Base-by-base conservation (phyloP, 257 asterid species). In the Scutellaria barbata region DNA sequence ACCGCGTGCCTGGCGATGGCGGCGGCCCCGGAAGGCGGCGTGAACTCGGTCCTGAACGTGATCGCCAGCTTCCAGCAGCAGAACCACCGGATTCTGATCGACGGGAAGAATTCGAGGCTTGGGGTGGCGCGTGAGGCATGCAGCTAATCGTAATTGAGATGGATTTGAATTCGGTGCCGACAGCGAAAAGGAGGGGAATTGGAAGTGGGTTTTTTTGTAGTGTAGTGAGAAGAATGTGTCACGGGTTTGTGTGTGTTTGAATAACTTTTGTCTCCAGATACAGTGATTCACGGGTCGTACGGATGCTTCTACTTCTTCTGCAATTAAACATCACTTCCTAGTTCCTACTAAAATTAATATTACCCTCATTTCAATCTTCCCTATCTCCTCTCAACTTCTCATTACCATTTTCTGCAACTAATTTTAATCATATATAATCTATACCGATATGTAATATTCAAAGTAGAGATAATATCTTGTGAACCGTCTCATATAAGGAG, bases 1-100 rank as follows among this genome's bases (percentile, higher is more conserved):
- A 84, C 84, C 62, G 68, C 89, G 11, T 88, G 95, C 83, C 80
- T 88, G 39, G 95, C 95, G 56, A 86, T 88, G 90, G 92, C 95
- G 56, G 88, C 82, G 42, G 88, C 89, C 10, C 84, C 90, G 0
- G 88, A 81, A 8, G 76, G 79, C 71, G 55, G 61, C 18, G 86
- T 77, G 17, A 86, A 86, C 80, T 79, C 90, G 37, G 90, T 72
- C n/a, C 88, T 85, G 45, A 88, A 88, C 77, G 88, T 88, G 6
- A 86, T 88, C 58, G 92, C 90, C 43, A 86, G 81, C 80, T 85
- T 81, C 83, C 95, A 88, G 86, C 95, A 84, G 64, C 95, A 88
- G 85, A 88, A 88, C 87, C 95, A 88, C 76, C 89, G 95, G 62
- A 75, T 88, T n/a, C 81, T 88, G 8, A 81, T 88, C 67, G 90